phyloP scores from a whole-genome alignment of 352 stramenopile species.

The Pythium brassicae region DNA sequence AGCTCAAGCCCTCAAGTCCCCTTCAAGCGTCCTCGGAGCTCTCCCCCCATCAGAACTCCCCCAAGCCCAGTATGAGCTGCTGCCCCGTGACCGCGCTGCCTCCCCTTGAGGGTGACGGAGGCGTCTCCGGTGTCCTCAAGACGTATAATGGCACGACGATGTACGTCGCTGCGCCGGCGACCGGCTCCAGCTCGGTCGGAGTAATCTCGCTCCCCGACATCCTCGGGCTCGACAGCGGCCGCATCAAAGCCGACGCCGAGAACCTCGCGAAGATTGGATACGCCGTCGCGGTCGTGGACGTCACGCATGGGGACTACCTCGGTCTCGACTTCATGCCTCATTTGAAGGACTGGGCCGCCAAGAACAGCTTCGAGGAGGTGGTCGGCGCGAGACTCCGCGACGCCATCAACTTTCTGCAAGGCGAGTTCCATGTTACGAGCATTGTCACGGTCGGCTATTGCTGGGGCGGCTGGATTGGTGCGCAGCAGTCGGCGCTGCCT shows the following conservation, averaged over 20 bases:
- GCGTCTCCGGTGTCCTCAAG: constrained; percentile 17
- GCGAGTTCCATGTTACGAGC: constrained; percentile 14
- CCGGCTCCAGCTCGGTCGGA: constrained; percentile 17
- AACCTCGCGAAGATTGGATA: constrained; percentile 41
- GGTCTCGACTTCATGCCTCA: constrained; percentile 2
- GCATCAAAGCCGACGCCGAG: constrained; percentile 46
- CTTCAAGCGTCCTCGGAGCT: too few relatives aligned
- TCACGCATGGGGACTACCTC: constrained; percentile 31
- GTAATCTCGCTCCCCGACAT: constrained; percentile 45
- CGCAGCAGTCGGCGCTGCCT: constrained; percentile 12
- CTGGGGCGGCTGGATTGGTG: constrained; percentile 24
- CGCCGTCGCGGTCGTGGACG: constrained; percentile 38
- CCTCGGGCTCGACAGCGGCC: constrained; percentile 43
- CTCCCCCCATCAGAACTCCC: neutral
- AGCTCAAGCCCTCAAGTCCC: neutral
- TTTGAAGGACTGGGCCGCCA: constrained; percentile 11
- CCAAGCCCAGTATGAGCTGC: constrained; percentile 33
- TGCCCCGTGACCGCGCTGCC: constrained; percentile 28
- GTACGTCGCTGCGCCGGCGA: constrained; percentile 27
- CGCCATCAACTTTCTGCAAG: constrained; percentile 26
- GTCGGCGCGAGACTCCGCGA: constrained; percentile 16
- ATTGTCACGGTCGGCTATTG: constrained; percentile 23
- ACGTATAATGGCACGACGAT: constrained; percentile 28
- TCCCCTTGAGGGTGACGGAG: constrained; percentile 12
- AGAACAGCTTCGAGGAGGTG: constrained; percentile 19